Conservation (phyloP, 768 basidiomycete species). For the Butyriboletus loyo region DNA sequence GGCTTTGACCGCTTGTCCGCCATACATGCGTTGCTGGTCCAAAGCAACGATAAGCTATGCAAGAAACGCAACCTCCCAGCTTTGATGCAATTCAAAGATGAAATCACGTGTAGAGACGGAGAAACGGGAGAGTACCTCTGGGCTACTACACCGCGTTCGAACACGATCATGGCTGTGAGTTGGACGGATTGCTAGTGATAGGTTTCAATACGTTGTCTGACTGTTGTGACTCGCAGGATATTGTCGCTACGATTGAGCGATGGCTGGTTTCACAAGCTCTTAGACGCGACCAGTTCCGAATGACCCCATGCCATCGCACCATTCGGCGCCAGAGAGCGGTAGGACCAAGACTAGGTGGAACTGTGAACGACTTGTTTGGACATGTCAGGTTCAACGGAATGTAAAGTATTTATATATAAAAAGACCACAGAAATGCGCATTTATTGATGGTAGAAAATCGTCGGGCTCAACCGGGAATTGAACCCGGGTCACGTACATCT, state of each 20-base stretch:
- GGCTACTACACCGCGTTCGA: conserved; percentile 14
- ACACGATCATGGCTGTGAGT: conserved; percentile 20
- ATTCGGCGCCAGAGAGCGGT: conserved; percentile 17
- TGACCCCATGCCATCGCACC: background rate
- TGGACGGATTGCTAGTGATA: background rate
- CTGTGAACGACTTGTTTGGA: conserved; percentile 6
- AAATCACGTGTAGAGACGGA: conserved; percentile 8
- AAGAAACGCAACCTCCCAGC: conserved; percentile 18
- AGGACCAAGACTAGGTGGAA: conserved; percentile 31
- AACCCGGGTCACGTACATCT: conserved; percentile 38
- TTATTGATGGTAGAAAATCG: background rate
- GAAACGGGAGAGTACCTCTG: conserved; percentile 22
- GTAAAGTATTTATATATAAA: too few relatives aligned
- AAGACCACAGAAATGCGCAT: background rate
- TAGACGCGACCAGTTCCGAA: conserved; percentile 15
- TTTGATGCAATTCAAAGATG: conserved; percentile 19
- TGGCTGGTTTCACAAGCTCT: conserved; percentile 22
- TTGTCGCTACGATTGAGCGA: conserved; percentile 24
- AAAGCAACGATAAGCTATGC: conserved; percentile 34
- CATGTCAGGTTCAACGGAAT: conserved; percentile 14
- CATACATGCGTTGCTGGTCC: conserved; percentile 34
- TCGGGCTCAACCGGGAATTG: conserved; percentile 33
- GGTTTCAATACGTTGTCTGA: background rate
- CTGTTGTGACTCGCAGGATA: conserved; percentile 20
- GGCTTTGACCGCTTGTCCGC: conserved; percentile 31